A percentile compares a stretch with the other conserved stretches of the same genome.
phyloP scores from a whole-genome alignment of 371 early-diverging fungal genomes.

The Funneliformis caledonium region DNA sequence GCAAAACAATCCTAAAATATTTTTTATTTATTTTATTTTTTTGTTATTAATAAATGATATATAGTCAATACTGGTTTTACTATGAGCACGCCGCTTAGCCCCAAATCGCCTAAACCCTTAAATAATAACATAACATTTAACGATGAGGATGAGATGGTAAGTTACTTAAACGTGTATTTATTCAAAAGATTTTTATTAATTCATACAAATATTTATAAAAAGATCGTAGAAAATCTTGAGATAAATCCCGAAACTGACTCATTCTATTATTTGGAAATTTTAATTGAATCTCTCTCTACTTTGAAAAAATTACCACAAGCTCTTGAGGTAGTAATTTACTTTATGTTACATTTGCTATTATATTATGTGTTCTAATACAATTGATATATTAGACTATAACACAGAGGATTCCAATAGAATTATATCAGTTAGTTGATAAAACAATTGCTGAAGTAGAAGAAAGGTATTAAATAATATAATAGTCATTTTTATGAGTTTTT shows the following conservation, averaged over 20 bases:
- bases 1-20: neutral
- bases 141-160: slow-evolving; percentile 36
- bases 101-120: neutral
- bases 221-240: slow-evolving; percentile 75
- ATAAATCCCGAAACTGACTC: slow-evolving; percentile 90
- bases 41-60: neutral
- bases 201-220: neutral
- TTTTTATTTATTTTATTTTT: neutral
- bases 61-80: slow-evolving; percentile 6
- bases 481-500: too few relatives aligned
- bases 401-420: slow-evolving; percentile 78
- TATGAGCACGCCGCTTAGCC: neutral
- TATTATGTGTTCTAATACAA: neutral
- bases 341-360: neutral
- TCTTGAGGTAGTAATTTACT: slow-evolving; percentile 57
- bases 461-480: slow-evolving; percentile 51
- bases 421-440: slow-evolving; percentile 86
- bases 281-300: slow-evolving; percentile 80
- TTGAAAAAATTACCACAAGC: slow-evolving; percentile 82
- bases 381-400: slow-evolving; percentile 56
- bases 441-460: slow-evolving; percentile 86
- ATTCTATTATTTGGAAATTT: slow-evolving; percentile 83
- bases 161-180: neutral
- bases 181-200: neutral
- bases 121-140: neutral